A percentile compares a stretch with the other conserved stretches of the same genome.
Evolutionary conservation across 1,139 yeast genomes (phyloP).

Genomic region (Diutina ranongensis): DNA sequence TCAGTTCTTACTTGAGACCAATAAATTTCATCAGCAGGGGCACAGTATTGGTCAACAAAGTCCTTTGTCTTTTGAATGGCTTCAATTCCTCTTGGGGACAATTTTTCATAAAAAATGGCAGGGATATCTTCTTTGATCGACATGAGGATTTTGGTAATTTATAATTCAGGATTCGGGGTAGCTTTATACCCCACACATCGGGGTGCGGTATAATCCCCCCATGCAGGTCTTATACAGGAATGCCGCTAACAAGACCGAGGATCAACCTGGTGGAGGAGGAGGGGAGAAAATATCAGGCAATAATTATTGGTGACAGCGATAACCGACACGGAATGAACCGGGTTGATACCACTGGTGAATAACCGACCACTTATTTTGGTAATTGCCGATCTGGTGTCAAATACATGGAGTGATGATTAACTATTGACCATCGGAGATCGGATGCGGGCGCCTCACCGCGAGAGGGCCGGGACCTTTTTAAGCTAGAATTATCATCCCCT

Average conservation of each 20-base stretch:
- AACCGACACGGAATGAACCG: neutral
- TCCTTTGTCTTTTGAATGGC: slow-evolving; percentile 36
- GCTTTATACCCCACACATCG: neutral
- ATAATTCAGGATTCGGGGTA: neutral
- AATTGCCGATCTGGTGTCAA: too few relatives aligned
- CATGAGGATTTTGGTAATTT: neutral
- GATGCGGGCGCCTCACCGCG: too few relatives aligned
- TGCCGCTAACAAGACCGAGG: neutral
- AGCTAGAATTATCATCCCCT: too few relatives aligned
- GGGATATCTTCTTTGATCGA: slow-evolving; percentile 22
- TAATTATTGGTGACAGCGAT: neutral
- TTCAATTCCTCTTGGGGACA: slow-evolving; percentile 41
- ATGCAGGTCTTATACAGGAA: neutral
- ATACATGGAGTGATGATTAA: too few relatives aligned
- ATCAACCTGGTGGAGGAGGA: too few relatives aligned
- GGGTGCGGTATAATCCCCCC: neutral
- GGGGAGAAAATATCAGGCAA: neutral
- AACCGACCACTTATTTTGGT: too few relatives aligned
- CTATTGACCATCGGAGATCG: too few relatives aligned
- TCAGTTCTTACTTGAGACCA: slow-evolving; percentile 27
- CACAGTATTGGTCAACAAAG: slow-evolving; percentile 48
- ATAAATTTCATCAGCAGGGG: slow-evolving; percentile 45
- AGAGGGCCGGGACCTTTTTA: too few relatives aligned
- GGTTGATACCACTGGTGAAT: too few relatives aligned
- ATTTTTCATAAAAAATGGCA: slow-evolving; percentile 27